These are phyloP conservation scores for Puccinia novopanici DNA, from an alignment of 1,284 basidiomycete genomes.

Conservation along the genomic window DNA sequence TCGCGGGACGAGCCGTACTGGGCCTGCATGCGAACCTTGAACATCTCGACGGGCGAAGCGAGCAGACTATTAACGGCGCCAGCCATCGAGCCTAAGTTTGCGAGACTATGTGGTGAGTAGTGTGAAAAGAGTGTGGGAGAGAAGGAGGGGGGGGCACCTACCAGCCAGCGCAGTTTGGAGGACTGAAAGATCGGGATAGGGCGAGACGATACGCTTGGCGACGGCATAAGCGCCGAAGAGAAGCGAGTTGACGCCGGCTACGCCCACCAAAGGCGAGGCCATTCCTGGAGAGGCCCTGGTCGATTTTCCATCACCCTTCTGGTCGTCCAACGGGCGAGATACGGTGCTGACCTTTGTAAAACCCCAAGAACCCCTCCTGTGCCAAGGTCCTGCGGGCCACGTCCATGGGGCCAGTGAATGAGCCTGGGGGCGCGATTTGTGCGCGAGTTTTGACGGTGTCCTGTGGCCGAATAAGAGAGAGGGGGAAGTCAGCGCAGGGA, in stretches of 20 bases:
- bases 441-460: conserved; percentile 62
- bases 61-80: conserved; percentile 84
- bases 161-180: conserved; percentile 79
- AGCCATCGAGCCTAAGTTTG: conserved; percentile 67
- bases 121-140: not conserved
- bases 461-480: too few species aligned
- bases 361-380: conserved; percentile 83
- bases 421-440: conserved; percentile 61
- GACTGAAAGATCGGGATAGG: conserved; percentile 78
- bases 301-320: not conserved
- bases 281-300: conserved; percentile 66
- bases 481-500: not conserved
- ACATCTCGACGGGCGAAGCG: conserved; percentile 72
- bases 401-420: conserved; percentile 87
- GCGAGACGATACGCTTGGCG: conserved; percentile 79
- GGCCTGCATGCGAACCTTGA: conserved; percentile 90
- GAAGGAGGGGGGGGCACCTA: conserved; percentile 63
- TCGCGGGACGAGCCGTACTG: conserved; percentile 68
- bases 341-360: conserved; percentile 74
- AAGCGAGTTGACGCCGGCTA: conserved; percentile 92
- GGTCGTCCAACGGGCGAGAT: conserved; percentile 7
- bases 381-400: conserved; percentile 72
- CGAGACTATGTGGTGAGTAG: not conserved
- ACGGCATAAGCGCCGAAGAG: conserved; percentile 85
- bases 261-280: conserved; percentile 86